Conservation (phyloP, 257 asterid genomes). For the Jacaranda mimosifolia region DNA sequence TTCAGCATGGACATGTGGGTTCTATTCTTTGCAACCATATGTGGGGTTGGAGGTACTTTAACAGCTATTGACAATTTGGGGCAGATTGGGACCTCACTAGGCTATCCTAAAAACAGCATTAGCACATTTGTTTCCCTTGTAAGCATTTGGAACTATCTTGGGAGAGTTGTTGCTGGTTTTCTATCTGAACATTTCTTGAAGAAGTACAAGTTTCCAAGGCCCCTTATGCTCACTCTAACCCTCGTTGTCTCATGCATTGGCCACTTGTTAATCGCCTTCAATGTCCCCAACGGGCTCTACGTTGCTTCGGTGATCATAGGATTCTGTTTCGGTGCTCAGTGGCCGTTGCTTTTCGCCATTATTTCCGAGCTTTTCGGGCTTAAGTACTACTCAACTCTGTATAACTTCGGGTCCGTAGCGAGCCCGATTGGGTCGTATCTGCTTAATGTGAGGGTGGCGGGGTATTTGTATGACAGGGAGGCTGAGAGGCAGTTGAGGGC, state of each 20-base stretch:
- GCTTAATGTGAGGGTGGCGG: conserved; percentile 39
- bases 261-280: conserved; percentile 39
- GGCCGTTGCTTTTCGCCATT: conserved; percentile 44
- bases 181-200: conserved; percentile 29
- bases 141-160: conserved; percentile 48
- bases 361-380: conserved; percentile 47
- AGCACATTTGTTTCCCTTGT: conserved; percentile 39
- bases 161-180: conserved; percentile 42
- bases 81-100: conserved; percentile 36
- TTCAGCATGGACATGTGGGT: conserved; percentile 41
- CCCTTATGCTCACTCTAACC: conserved; percentile 29
- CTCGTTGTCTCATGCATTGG: conserved; percentile 34
- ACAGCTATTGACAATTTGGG: conserved; percentile 44
- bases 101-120: conserved; percentile 36
- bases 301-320: conserved; percentile 39
- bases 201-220: conserved; percentile 38
- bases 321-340: conserved; percentile 38
- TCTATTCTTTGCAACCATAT: conserved; percentile 32
- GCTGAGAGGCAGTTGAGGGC: conserved; percentile 37
- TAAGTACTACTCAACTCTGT: conserved; percentile 40
- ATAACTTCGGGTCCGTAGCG: conserved; percentile 36
- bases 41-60: conserved; percentile 43
- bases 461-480: conserved; percentile 40
- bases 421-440: conserved; percentile 43
- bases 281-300: conserved; percentile 38